Evolutionary conservation across 208 protist species (phyloP).

Genomic region (Acanthamoeba sp.): DNA sequence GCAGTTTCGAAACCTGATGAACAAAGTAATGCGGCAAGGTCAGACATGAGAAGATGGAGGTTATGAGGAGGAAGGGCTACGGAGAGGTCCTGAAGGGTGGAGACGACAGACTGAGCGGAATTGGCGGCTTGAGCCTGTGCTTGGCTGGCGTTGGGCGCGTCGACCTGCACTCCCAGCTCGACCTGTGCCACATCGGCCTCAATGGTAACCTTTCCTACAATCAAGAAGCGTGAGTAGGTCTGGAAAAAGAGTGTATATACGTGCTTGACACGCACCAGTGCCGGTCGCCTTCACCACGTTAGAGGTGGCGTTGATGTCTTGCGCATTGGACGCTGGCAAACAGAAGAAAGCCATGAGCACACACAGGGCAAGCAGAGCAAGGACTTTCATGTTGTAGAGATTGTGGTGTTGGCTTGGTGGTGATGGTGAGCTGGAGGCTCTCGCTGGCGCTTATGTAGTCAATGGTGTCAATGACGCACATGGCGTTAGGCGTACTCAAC

Average conservation of each 20-base stretch:
- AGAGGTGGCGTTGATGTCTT: neutral
- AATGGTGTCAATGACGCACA: neutral
- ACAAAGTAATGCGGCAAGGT: neutral
- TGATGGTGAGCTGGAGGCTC: too few relatives aligned
- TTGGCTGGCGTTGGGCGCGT: conserved; percentile 23
- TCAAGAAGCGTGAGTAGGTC: too few relatives aligned
- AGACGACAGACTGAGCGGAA: neutral
- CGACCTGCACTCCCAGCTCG: conserved; percentile 44
- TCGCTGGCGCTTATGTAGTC: neutral
- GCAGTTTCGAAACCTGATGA: conserved; percentile 51
- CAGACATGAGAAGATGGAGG: neutral
- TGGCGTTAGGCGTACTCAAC: too few relatives aligned
- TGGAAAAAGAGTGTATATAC: too few relatives aligned
- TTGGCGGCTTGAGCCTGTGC: conserved; percentile 23
- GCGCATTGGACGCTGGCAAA: neutral
- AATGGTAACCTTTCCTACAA: conserved; percentile 34
- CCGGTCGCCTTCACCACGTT: neutral
- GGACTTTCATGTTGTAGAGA: neutral
- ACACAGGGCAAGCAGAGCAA: neutral
- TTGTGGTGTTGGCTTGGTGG: neutral
- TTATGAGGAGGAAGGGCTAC: neutral
- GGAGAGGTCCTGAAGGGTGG: conserved; percentile 2
- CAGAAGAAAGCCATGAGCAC: neutral
- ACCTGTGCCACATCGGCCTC: neutral
- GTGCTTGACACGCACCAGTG: neutral